phyloP scores from a whole-genome alignment of 192 early-diverging fungal species.

The Coemansia sp. region DNA sequence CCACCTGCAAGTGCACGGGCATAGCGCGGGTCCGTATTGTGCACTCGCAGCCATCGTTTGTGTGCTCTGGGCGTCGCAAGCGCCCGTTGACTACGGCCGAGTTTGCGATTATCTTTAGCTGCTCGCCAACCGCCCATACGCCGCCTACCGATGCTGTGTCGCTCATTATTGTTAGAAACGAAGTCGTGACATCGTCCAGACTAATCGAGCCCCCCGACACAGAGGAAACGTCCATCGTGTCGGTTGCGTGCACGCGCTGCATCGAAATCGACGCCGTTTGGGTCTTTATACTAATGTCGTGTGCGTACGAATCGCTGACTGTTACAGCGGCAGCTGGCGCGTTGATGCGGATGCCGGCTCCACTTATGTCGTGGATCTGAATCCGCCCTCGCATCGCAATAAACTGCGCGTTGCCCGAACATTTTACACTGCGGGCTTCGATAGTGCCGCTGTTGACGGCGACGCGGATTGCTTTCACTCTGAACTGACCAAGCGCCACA shows the following conservation, averaged over 20 bases:
- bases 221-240: conserved; percentile 1
- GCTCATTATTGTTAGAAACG: conserved; percentile 12
- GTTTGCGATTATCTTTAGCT: conserved; percentile 9
- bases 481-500: not conserved
- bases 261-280: not conserved
- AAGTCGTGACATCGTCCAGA: conserved; percentile 15
- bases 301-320: conserved; percentile 1
- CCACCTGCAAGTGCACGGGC: conserved; percentile 26
- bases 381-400: conserved; percentile 18
- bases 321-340: conserved; percentile 10
- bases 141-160: conserved; percentile 19
- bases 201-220: conserved; percentile 11
- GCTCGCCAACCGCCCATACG: conserved; percentile 17
- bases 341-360: conserved; percentile 10
- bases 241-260: not conserved
- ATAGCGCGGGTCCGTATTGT: conserved; percentile 16
- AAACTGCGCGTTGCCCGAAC: conserved; percentile 15
- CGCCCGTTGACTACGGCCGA: conserved; percentile 28
- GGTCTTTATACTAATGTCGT: conserved; percentile 1
- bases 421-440: conserved; percentile 1
- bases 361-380: not conserved
- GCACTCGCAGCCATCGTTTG: not conserved
- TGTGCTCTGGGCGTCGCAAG: conserved; percentile 1
- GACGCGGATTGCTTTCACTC: conserved; percentile 15
- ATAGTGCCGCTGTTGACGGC: conserved; percentile 30